These are phyloP conservation scores for Cyclotella distinguenda DNA, from an alignment of 108 stramenopile genomes.

Conservation along the genomic window DNA sequence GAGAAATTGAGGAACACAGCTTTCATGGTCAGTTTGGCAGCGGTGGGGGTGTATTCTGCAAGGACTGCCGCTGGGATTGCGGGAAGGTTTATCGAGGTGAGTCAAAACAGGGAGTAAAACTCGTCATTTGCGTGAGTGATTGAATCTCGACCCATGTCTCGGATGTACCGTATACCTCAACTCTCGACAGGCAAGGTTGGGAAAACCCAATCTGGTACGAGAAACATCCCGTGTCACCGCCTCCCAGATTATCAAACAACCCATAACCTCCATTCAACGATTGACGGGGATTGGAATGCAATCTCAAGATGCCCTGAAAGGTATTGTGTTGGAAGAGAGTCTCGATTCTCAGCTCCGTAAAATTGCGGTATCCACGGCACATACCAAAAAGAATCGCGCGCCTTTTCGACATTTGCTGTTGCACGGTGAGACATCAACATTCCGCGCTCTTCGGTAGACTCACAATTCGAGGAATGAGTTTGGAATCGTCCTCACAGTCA, in stretches of 20 bases:
- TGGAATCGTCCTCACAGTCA: too few relatives aligned
- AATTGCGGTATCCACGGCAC: conserved; percentile 91
- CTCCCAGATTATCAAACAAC: conserved; percentile 56
- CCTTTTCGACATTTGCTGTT: conserved; percentile 99
- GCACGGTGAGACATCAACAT: conserved; percentile 83
- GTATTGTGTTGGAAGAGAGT: conserved; percentile 88
- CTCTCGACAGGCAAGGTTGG: conserved; percentile 71
- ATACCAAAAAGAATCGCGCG: conserved; percentile 96
- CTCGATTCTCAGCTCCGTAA: conserved; percentile 88
- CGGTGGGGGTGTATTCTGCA: conserved; percentile 92
- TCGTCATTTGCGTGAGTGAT: background rate
- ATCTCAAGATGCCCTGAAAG: conserved; percentile 88
- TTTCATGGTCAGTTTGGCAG: conserved; percentile 88
- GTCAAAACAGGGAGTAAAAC: background rate
- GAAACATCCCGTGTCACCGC: conserved; percentile 90
- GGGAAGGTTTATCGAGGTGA: conserved; percentile 91
- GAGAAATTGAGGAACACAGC: conserved; percentile 92
- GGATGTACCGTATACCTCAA: background rate
- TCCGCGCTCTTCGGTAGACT: too few relatives aligned
- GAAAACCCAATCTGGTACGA: conserved; percentile 96
- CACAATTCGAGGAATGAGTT: too few relatives aligned
- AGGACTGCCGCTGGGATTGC: conserved; percentile 87
- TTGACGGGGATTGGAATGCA: conserved; percentile 68
- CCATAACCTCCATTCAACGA: conserved; percentile 53
- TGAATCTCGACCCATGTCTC: background rate